These are phyloP conservation scores for Phytophthora podocarpi DNA, from an alignment of 352 stramenopile species.

Conservation along the genomic window DNA sequence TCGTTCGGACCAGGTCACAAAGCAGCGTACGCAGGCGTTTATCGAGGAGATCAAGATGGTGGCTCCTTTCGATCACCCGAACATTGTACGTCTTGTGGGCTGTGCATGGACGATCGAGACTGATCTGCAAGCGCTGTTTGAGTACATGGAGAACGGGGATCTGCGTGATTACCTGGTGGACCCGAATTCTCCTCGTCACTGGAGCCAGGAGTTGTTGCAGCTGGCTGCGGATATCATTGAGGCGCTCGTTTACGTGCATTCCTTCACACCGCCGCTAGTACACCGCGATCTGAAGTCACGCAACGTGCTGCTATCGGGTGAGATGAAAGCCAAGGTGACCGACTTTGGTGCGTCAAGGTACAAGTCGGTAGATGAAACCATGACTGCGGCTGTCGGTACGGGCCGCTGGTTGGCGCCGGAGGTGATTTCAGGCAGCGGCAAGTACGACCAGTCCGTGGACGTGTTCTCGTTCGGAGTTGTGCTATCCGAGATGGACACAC, in stretches of 20 bases:
- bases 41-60: constrained; percentile 78
- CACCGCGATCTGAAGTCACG: constrained; percentile 71
- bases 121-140: constrained; percentile 65
- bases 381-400: constrained; percentile 59
- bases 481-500: constrained; percentile 61
- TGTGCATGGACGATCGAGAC: constrained; percentile 63
- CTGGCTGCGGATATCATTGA: constrained; percentile 57
- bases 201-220: constrained; percentile 52
- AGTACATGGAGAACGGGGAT: constrained; percentile 72
- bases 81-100: constrained; percentile 69
- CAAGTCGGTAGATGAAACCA: constrained; percentile 46
- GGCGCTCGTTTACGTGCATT: constrained; percentile 66
- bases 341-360: constrained; percentile 65
- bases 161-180: constrained; percentile 49
- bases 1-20: constrained; percentile 46
- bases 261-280: constrained; percentile 52
- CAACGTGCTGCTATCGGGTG: constrained; percentile 48
- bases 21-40: constrained; percentile 50
- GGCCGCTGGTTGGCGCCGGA: constrained; percentile 62
- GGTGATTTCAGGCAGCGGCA: constrained; percentile 47
- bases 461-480: constrained; percentile 69
- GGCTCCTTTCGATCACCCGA: constrained; percentile 57
- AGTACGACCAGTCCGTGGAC: constrained; percentile 56
- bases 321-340: constrained; percentile 58
- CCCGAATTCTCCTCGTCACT: constrained; percentile 29